These are phyloP conservation scores for Strobilomyces echinocephalus DNA, from an alignment of 768 basidiomycete genomes.

Conservation along the genomic window DNA sequence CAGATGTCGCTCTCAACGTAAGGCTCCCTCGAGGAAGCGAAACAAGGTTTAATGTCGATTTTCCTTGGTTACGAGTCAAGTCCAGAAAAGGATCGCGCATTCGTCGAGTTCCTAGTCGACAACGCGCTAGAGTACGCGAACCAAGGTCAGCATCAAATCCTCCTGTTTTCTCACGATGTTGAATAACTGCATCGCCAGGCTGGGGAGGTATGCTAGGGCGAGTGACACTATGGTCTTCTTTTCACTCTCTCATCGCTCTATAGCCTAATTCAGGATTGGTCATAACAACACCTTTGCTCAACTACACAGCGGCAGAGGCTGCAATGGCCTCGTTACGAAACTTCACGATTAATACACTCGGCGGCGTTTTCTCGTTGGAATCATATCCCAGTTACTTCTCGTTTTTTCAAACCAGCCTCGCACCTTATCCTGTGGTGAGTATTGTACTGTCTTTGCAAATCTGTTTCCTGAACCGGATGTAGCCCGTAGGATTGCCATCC, in stretches of 20 bases:
- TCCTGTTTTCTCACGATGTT: not conserved
- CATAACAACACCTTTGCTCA: not conserved
- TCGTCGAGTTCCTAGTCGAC: not conserved
- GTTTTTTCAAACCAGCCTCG: not conserved
- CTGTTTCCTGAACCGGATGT: not conserved
- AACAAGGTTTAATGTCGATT: not conserved
- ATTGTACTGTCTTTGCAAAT: too few species aligned
- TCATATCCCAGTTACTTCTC: not conserved
- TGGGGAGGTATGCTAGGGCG: not conserved
- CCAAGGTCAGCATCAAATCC: not conserved
- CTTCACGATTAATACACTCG: not conserved
- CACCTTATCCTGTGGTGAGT: not conserved
- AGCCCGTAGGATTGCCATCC: not conserved
- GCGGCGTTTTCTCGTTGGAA: not conserved
- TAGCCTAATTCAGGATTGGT: not conserved
- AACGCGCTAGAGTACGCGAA: not conserved
- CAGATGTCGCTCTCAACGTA: not conserved
- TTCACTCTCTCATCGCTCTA: not conserved
- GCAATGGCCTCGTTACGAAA: not conserved
- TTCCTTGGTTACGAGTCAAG: not conserved
- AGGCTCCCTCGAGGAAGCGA: not conserved
- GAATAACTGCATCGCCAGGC: not conserved
- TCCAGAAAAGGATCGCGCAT: not conserved
- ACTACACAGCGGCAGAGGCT: not conserved
- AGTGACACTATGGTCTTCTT: not conserved